Evolutionary conservation across 2,329 filamentous ascomycete species (phyloP), one percentile per base, ranked within the genome.

Genomic region (Stachybotrys chartarum): DNA sequence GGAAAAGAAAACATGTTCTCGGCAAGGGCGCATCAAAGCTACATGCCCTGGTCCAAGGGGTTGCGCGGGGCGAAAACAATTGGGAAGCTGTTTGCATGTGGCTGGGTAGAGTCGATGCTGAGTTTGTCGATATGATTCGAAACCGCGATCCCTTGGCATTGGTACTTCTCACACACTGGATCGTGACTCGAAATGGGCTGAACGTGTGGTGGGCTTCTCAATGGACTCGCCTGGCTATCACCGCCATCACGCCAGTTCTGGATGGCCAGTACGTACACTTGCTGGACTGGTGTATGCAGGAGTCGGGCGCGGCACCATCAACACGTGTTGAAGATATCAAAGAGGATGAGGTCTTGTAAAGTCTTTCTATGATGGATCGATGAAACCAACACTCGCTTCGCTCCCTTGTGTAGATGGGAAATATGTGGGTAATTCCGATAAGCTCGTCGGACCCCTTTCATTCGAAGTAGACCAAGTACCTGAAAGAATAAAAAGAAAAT

Each of bases 121-220:
- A 45, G 8, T 55, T 55, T n/a, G 50, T 50, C 24, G 50, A 44
- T 11, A 39, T 56, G 16, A 30, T 58, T 14, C 46, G 44, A 6
- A 16, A 32, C 16, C 17, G 52, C 17, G 57, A 58, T 32, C 54
- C 49, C 3, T 39, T 58, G 18, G 52, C 57, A 7, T 31, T 58
- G 39, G 30, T 55, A 5, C 32, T 58, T 6, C n/a, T 58, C 8
- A 50, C 52, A n/a, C 57, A 58, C 39, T 56, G 53, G 52, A 17
- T 49, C 7, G 50, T 50, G 10, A 53, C 32, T 35, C 18, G 52
- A 11, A 32, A 49, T 10, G 44, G 51, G 44, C 42, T 56, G 42
- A 24, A 42, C 6, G 47, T 55, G 7, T 58, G 56, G 56, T 58
- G 56, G 56, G 52, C 52, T 6, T 14, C 39, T 7, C 54, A 54